Base-by-base conservation (phyloP, 192 early-diverging fungal species). In the Mortierella alpina region DNA sequence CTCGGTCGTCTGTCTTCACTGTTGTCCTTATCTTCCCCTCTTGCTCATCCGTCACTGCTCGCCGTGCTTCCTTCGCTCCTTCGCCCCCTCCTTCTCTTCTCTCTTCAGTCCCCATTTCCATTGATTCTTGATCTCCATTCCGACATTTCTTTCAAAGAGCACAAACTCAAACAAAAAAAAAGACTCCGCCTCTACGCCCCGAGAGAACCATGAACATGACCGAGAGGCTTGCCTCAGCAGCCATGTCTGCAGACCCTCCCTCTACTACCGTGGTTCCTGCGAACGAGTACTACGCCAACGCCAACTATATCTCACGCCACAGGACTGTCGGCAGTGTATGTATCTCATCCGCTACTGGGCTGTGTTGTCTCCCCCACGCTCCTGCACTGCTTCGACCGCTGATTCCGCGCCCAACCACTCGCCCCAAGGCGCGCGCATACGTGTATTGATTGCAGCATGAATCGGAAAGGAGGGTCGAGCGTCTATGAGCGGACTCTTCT, bases 201-300 rank as follows among this genome's bases (percentile, higher is more conserved):
- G 1, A 31, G 31, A 31, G 31, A 66, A 58, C 42, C 51, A 76
- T 76, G 61, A 58, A 69, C 50, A 46, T 76, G 42, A 76, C 74
- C 15, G 74, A 62, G 47, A 63, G 57, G 20, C 66, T 52, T 78
- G 68, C 20, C 44, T 17, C 62, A 66, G 49, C 31, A 49, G 15
- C 41, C 41, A 14, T 13, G 41, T 14, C 61, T 65, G 39, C 45
- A 46, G 22, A 18, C 48, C 64, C 50, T 31, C 49, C 68, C 22
- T 55, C 44, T 7, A 58, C 59, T 7, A 67, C 58, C 8, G 52
- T 57, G 5, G 59, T 68, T 12, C 66, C 73, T 15, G 73, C 73
- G 10, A 75, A 63, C 66, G 73, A 75, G 46, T 75, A 75, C 66
- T 75, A 75, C 46, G 66, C 66, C 53, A 68, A 68, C 31, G 61